Base-by-base conservation (phyloP, 2,329 filamentous ascomycete genomes). In the Alternaria gansuensis region DNA sequence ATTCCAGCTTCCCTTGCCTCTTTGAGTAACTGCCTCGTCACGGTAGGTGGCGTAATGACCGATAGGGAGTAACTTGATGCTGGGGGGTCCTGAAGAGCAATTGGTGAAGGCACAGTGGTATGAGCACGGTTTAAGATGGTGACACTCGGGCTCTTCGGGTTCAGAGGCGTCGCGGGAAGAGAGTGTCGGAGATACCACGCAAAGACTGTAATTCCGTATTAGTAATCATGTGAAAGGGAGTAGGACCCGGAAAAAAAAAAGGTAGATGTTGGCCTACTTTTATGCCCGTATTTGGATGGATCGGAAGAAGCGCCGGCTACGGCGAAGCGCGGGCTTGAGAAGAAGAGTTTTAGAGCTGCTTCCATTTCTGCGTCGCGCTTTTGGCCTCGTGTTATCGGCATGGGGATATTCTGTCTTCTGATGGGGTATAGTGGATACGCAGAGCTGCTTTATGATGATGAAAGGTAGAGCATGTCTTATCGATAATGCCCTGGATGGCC, bases 221-320 rank as follows among this genome's bases (percentile, higher is more conserved):
- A 59, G 36, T 23, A 7, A 26, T 7, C 7, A 11, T 3, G 2
- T 26, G 2, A 11, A 29, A 5, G 1, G 2, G 26, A 41, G 23
- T 3, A 17, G 3, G 1, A 10, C 8, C 5, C 13, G 24, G 0
- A 14, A n/a, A 24, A 11, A 17, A 17, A 17, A 11, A 17, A 17
- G 2, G 17, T 9, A 8, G 8, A 26, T 40, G 8, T 17, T 34
- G 72, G 21, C 81, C 57, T 78, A 93, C 93, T 88, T 82, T 92
- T 93, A 78, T 97, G 90, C 24, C 95, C 94, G 73, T 90, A 97
- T 78, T 97, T 97, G 74, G 83, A 82, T 39, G 90, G 83, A 79
- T 96, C 92, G 51, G 90, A 91, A 75, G 90, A 94, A 36, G 94
- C 94, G 70, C 94, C 94, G 21, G 93, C 92, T 28, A 97, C 94